Evolutionary conservation across 2,329 filamentous ascomycete genomes (phyloP).

Genomic region (Paraphoma chrysanthemicola): DNA sequence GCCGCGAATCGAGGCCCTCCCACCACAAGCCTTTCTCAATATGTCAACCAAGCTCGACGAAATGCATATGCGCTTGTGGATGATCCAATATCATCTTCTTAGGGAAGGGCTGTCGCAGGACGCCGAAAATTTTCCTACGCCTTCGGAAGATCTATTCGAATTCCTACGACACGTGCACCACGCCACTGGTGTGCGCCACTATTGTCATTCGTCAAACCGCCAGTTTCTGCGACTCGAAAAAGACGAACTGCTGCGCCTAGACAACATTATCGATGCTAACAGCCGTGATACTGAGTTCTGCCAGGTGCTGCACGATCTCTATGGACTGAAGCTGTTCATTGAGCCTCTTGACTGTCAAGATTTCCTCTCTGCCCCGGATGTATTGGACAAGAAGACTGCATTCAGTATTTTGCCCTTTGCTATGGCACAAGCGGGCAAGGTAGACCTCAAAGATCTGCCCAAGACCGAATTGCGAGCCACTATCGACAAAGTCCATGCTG

Average conservation of each 20-base stretch:
- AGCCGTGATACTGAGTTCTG: constrained; percentile 74
- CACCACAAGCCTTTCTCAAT: constrained; percentile 46
- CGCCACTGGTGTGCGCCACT: constrained; percentile 80
- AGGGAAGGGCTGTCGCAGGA: constrained; percentile 77
- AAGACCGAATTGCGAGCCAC: constrained; percentile 90
- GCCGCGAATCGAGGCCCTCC: constrained; percentile 63
- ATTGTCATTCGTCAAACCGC: constrained; percentile 85
- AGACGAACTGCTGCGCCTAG: constrained; percentile 78
- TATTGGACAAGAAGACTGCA: constrained; percentile 80
- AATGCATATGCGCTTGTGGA: constrained; percentile 88
- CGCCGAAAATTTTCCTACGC: constrained; percentile 66
- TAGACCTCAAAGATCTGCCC: constrained; percentile 88
- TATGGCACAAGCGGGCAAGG: constrained; percentile 77
- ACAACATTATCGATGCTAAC: constrained; percentile 75
- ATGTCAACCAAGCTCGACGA: constrained; percentile 78
- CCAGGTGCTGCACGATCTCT: constrained; percentile 64
- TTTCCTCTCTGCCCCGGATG: constrained; percentile 77
- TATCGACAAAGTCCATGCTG: constrained; percentile 91
- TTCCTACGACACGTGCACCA: constrained; percentile 84
- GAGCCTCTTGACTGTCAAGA: constrained; percentile 54
- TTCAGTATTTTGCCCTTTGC: constrained; percentile 84
- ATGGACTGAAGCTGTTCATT: constrained; percentile 46
- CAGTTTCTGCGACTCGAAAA: constrained; percentile 90
- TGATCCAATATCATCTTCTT: constrained; percentile 80
- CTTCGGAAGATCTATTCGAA: constrained; percentile 76